Base-by-base conservation (phyloP, 2,329 filamentous ascomycete species). In the Phyllosticta citribraziliensis region DNA sequence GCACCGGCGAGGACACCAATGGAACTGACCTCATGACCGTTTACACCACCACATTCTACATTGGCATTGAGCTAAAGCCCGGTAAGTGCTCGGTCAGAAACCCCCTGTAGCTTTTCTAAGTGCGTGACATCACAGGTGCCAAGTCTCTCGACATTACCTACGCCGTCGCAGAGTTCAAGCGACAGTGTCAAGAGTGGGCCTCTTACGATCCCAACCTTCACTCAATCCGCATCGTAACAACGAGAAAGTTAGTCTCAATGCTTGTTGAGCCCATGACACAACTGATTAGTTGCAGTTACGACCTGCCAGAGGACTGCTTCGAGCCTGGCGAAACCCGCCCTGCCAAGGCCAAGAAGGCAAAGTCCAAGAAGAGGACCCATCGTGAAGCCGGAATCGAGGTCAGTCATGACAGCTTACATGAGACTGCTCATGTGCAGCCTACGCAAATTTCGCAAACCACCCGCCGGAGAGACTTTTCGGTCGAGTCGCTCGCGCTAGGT, bases 41-140 rank as follows among this genome's bases (percentile, higher is more conserved):
- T 27, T 96, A 89, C 72, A 97, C 93, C 0, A 91, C 91, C 24
- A 97, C 92, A 1, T 93, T 92, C 73, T 99, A 97, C 71, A 91
- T 99, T 70, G 94, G 94, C 40, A 80, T 97, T 55, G 88, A 93
- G 67, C 76, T 97, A 60, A 81, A 82, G 47, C 83, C 87, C 78
- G 87, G 89, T 91, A 81, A 72, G 83, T 77, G 53, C 54, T 53
- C 9, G 33, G 53, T 14, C 10, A 50, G 63, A 66, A 33, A 70
- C 55, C 30, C 40, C 22, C n/a, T 25, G 60, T 63, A 63, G 63
- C 69, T 68, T 67, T 63, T 67, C 74, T 76, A 67, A 79, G 63
- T 30, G n/a, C 35, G 64, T 6, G 6, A 30, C 2, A 47, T 47
- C 17, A 60, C 72, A 85, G 86, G 82, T 62, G 82, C 84, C 63